These are phyloP conservation scores for Teunomyces tritomae DNA, from an alignment of 805 yeast species.

Conservation along the genomic window DNA sequence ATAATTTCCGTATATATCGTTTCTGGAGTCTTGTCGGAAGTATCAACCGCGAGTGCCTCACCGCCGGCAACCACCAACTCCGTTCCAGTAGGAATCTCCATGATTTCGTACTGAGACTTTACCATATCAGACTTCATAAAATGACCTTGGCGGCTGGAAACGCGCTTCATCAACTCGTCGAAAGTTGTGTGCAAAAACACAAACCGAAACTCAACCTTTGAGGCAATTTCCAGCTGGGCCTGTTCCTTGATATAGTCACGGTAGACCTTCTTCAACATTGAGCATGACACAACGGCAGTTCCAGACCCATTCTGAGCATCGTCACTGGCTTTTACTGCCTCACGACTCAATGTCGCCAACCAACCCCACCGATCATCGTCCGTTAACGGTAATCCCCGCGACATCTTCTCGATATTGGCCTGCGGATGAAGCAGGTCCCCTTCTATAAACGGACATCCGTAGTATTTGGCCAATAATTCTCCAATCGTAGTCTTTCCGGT, in stretches of 20 bases:
- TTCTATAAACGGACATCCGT: slow-evolving; percentile 64
- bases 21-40: slow-evolving; percentile 29
- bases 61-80: slow-evolving; percentile 40
- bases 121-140: slow-evolving; percentile 89
- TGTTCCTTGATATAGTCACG: slow-evolving; percentile 55
- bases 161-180: slow-evolving; percentile 60
- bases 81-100: slow-evolving; percentile 62
- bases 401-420: slow-evolving; percentile 78
- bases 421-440: slow-evolving; percentile 82
- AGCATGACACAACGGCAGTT: slow-evolving; percentile 69
- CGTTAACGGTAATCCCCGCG: slow-evolving; percentile 70
- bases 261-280: slow-evolving; percentile 74
- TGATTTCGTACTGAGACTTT: slow-evolving; percentile 67
- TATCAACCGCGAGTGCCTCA: slow-evolving; percentile 31
- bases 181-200: slow-evolving; percentile 65
- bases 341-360: slow-evolving; percentile 54
- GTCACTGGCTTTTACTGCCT: slow-evolving; percentile 36
- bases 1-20: slow-evolving; percentile 22
- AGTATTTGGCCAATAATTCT: slow-evolving; percentile 41
- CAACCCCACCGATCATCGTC: slow-evolving; percentile 95
- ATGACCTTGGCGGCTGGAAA: slow-evolving; percentile 66
- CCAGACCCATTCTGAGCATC: slow-evolving; percentile 17
- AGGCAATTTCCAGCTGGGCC: slow-evolving; percentile 17
- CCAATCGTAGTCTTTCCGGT: slow-evolving; percentile 90
- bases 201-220: slow-evolving; percentile 47